Evolutionary conservation across 345 rosid species (phyloP).

Genomic region (Aethionema arabicum): DNA sequence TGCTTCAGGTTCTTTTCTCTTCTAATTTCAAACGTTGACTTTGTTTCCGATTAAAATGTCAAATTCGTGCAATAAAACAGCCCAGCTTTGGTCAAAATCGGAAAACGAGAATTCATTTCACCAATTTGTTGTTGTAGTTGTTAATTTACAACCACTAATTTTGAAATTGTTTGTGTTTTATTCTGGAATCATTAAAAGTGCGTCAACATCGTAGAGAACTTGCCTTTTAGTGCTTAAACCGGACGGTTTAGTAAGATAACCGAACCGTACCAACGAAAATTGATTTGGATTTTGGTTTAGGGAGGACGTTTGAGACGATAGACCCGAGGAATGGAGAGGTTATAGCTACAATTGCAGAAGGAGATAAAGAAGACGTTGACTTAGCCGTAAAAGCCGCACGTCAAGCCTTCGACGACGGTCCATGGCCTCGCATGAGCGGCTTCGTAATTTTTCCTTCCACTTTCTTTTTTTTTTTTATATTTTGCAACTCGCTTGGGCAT

Average conservation of each 20-base stretch:
- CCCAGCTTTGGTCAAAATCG: too few species aligned
- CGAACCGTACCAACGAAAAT: too few species aligned
- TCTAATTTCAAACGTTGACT: slow-evolving; percentile 16
- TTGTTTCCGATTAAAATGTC: background rate
- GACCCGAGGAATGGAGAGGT: slow-evolving; percentile 58
- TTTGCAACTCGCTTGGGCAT: too few species aligned
- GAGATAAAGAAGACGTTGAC: slow-evolving; percentile 57
- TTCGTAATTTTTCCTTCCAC: slow-evolving; percentile 44
- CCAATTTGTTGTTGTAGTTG: too few species aligned
- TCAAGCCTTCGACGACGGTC: slow-evolving; percentile 61
- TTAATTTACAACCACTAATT: too few species aligned
- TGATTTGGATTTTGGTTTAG: slow-evolving; percentile 34
- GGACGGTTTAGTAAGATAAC: slow-evolving; percentile 2
- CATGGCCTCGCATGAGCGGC: slow-evolving; percentile 69
- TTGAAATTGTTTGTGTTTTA: slow-evolving; percentile 13
- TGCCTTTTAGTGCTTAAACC: slow-evolving; percentile 5
- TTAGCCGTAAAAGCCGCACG: slow-evolving; percentile 67
- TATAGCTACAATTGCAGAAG: slow-evolving; percentile 48
- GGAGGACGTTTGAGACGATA: slow-evolving; percentile 54
- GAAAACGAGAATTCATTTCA: too few species aligned
- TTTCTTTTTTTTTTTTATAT: background rate
- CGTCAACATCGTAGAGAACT: background rate
- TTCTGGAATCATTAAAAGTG: background rate
- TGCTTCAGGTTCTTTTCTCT: slow-evolving; percentile 46
- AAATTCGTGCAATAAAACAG: too few species aligned